Conservation (phyloP, 371 early-diverging fungal species). For the Mortierella sp. region DNA sequence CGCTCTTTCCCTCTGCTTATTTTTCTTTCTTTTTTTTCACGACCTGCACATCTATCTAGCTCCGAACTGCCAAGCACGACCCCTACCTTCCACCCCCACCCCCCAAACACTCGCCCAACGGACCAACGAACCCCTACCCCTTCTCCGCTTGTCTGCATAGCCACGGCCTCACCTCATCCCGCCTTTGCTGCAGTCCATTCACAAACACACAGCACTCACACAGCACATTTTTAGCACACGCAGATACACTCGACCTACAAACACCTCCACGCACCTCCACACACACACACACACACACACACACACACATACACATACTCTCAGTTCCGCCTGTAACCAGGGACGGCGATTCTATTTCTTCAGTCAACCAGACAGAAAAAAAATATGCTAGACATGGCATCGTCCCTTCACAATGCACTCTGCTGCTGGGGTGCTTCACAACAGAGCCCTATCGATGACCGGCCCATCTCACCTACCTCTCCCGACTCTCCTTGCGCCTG, state of each 20-base stretch:
- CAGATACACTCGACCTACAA: no score
- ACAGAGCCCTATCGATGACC: slow-evolving; percentile 48
- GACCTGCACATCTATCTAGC: background rate
- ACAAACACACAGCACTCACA: no score
- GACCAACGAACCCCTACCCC: background rate
- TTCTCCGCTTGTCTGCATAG: background rate
- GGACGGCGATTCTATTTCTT: background rate
- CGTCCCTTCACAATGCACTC: slow-evolving; percentile 39
- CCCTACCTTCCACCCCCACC: no score
- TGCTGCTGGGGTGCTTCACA: slow-evolving; percentile 50
- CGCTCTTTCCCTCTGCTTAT: background rate
- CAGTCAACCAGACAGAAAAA: background rate
- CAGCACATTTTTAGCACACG: no score
- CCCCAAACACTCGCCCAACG: no score
- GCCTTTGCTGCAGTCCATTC: background rate
- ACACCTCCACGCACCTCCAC: background rate
- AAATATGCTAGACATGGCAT: slow-evolving; percentile 37
- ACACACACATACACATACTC: background rate
- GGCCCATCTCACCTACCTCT: slow-evolving; percentile 21
- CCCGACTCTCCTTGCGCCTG: slow-evolving; percentile 32
- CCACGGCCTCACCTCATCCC: background rate
- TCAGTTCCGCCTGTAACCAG: no score
- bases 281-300: background rate
- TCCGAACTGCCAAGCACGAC: no score
- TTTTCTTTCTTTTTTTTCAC: background rate